Evolutionary conservation across 768 basidiomycete species (phyloP), one percentile per base, ranked within the genome.

Genomic region (Termitomyces sp.): DNA sequence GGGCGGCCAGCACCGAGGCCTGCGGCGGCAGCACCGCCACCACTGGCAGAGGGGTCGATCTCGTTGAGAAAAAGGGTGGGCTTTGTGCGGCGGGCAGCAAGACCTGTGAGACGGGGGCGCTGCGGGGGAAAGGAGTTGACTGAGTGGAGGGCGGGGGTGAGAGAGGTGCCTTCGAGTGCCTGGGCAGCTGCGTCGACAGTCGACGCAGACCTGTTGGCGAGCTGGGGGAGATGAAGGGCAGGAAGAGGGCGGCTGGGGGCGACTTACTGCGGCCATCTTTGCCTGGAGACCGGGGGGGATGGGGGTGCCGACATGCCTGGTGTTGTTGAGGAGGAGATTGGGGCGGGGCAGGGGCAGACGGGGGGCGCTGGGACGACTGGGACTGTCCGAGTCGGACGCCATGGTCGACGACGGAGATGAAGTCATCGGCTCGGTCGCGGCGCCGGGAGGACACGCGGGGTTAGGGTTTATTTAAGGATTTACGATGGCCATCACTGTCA

Each of bases 271-370:
- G 42, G 90, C 91, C 88, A 98, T 90, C 77, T 94, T 97, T 60
- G 91, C 92, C 69, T 94, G 94, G 46, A 98, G 80, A 47, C 84
- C 81, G 0, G 94, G 92, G 0, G 95, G 95, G 60, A 98, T 90
- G 48, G 89, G 87, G 0, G 87, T 87, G 20, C 81, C 71, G 42
- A 74, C 72, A 59, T 68, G 57, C 62, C 63, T 3, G 3, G 3
- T 65, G 55, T 72, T 76, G 44, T 74, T 69, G 60, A 85, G 78
- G 46, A 85, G 74, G 57, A 75, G 71, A 26, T 74, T 74, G 66
- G 75, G 62, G 48, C 57, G 57, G 4, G 48, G 49, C 22, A 71
- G 62, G 62, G 72, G 59, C 52, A 55, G 47, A 42, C 59, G 62
- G 34, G 65, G 22, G 47, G 59, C 56, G 61, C 62, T 51, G 60